A percentile compares a stretch with the other conserved stretches of the same genome.
Evolutionary conservation across 139 green algal species (phyloP).

Genomic region (Astrephomene gubernaculifera): DNA sequence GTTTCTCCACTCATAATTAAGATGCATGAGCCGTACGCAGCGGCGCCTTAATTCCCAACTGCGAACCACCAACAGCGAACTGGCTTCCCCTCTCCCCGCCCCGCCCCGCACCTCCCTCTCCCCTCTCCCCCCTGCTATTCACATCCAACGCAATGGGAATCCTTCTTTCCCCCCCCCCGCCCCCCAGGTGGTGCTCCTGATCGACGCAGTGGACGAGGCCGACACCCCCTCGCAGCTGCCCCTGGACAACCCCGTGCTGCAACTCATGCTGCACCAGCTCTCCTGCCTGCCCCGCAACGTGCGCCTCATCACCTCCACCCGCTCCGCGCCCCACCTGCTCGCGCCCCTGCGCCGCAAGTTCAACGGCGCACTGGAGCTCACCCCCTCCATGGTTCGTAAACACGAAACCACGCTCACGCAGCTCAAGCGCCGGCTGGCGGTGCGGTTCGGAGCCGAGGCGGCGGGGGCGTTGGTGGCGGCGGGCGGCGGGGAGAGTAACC

Average conservation of each 20-base stretch:
- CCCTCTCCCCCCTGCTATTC: too few relatives aligned
- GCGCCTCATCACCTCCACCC: slow-evolving; percentile 24
- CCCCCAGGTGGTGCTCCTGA: slow-evolving; percentile 17
- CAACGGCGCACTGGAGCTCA: slow-evolving; percentile 41
- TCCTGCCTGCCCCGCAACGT: slow-evolving; percentile 42
- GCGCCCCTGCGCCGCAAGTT: slow-evolving; percentile 40
- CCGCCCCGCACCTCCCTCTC: too few relatives aligned
- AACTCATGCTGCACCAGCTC: slow-evolving; percentile 46
- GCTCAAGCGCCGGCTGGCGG: slow-evolving; percentile 20
- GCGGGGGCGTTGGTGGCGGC: neutral
- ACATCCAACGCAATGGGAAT: too few relatives aligned
- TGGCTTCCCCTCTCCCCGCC: too few relatives aligned
- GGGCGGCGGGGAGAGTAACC: slow-evolving; percentile 27
- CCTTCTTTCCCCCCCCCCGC: neutral
- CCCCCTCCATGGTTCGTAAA: slow-evolving; percentile 31
- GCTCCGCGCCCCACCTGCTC: slow-evolving; percentile 38
- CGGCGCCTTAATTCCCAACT: too few relatives aligned
- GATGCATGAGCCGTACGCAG: too few relatives aligned
- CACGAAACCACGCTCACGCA: slow-evolving; percentile 7
- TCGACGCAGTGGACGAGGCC: slow-evolving; percentile 44
- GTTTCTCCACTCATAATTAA: too few relatives aligned
- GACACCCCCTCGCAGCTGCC: slow-evolving; percentile 35
- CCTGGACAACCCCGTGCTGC: slow-evolving; percentile 35
- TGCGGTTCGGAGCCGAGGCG: neutral
- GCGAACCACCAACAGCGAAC: too few relatives aligned